phyloP scores from a whole-genome alignment of 108 stramenopile species.

The Nitzschia sp. region DNA sequence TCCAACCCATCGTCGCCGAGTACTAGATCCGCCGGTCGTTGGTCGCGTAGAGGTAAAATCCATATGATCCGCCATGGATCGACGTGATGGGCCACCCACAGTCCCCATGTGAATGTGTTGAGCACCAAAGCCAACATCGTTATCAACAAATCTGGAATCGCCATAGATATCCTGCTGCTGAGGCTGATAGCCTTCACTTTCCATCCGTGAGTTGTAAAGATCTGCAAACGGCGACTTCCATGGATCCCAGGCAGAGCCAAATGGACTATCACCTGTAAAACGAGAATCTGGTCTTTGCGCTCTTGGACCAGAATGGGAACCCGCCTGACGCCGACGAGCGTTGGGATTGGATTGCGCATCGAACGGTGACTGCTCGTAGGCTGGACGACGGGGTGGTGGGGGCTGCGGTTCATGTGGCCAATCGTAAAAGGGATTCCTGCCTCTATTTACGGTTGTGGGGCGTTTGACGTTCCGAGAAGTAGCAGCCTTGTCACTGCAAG shows the following conservation, averaged over 20 bases:
- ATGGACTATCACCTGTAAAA: background rate
- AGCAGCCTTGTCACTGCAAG: background rate
- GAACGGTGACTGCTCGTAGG: background rate
- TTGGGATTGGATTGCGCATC: background rate
- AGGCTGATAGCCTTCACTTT: background rate
- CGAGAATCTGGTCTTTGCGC: background rate
- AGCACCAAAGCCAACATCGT: background rate
- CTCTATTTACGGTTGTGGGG: background rate
- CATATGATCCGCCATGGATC: background rate
- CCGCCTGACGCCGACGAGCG: background rate
- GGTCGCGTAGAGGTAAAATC: background rate
- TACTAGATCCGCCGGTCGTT: background rate
- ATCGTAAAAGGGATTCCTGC: background rate
- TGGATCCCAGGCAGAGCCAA: background rate
- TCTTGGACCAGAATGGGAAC: background rate
- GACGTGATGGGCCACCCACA: background rate
- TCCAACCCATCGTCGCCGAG: conserved; percentile 1
- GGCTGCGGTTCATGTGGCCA: too few relatives aligned
- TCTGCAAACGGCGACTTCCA: conserved; percentile 2
- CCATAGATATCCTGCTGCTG: background rate
- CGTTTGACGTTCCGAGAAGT: background rate
- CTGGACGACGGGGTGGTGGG: background rate
- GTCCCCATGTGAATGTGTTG: background rate
- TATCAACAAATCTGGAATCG: background rate
- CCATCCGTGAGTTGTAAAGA: conserved; percentile 1